Evolutionary conservation across 805 yeast genomes (phyloP).

Genomic region (Nakazawaea anatomiae): DNA sequence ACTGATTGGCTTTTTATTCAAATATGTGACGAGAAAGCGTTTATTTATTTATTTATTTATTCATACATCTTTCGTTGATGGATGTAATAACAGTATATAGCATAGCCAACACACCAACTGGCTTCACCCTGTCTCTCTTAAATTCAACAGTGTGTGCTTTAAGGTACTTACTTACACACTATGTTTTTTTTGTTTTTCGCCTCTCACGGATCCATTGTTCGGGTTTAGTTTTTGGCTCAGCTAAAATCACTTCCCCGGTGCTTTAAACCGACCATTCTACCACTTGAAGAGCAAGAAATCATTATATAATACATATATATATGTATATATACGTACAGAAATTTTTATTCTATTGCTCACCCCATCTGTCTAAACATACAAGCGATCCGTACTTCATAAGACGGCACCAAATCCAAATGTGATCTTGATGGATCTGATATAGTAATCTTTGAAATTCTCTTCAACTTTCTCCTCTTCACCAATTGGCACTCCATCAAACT

Average conservation of each 20-base stretch:
- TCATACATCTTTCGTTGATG: too few species aligned
- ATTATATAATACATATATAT: background rate
- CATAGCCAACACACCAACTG: too few species aligned
- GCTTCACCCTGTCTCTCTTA: too few species aligned
- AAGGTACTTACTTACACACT: background rate
- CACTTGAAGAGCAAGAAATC: too few species aligned
- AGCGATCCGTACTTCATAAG: slow-evolving; percentile 29
- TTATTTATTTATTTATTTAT: too few species aligned
- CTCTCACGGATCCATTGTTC: background rate
- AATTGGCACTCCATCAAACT: slow-evolving; percentile 84
- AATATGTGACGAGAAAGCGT: too few species aligned
- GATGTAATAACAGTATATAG: too few species aligned
- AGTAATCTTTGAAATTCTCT: slow-evolving; percentile 82
- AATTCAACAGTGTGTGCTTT: too few species aligned
- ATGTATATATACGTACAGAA: background rate
- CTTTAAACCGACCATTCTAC: too few species aligned
- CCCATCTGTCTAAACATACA: background rate
- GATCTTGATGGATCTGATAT: slow-evolving; percentile 80
- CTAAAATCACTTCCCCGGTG: too few species aligned
- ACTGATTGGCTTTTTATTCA: too few species aligned
- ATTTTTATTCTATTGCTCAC: background rate
- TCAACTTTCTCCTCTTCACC: slow-evolving; percentile 91
- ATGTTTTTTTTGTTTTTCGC: background rate
- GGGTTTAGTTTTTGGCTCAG: background rate
- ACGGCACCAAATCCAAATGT: slow-evolving; percentile 97